phyloP scores from a whole-genome alignment of 164 flowering plant genomes.

The Umbilicus rupestris region DNA sequence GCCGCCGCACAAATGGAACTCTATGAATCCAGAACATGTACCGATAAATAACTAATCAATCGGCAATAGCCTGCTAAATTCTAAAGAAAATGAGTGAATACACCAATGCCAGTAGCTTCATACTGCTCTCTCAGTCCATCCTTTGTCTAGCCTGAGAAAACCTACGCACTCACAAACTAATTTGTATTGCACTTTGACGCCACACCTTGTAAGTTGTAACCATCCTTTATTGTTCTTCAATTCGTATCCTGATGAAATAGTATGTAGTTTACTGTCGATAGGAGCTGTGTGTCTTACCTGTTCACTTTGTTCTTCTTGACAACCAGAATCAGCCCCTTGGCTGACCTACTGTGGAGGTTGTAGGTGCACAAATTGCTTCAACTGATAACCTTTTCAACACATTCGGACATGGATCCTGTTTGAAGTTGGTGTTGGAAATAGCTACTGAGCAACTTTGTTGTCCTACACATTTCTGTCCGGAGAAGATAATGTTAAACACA shows the following conservation, averaged over 20 bases:
- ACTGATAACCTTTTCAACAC: slow-evolving; percentile 73
- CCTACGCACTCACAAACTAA: background rate
- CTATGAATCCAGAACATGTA: background rate
- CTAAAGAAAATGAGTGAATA: background rate
- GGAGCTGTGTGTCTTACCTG: background rate
- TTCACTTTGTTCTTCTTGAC: background rate
- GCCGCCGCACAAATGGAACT: background rate
- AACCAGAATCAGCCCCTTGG: slow-evolving; percentile 20
- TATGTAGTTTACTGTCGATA: background rate
- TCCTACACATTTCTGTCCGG: slow-evolving; percentile 71
- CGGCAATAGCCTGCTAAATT: background rate
- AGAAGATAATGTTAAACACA: background rate
- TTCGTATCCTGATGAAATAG: background rate
- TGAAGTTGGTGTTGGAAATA: slow-evolving; percentile 69
- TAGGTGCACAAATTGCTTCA: slow-evolving; percentile 67
- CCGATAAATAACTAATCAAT: background rate
- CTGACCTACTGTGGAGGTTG: slow-evolving; percentile 10
- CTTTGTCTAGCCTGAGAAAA: slow-evolving; percentile 5
- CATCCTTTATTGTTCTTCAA: background rate
- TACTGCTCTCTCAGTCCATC: slow-evolving; percentile 5
- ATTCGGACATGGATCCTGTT: slow-evolving; percentile 86
- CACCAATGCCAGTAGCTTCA: background rate
- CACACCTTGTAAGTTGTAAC: background rate
- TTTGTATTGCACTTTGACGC: slow-evolving; percentile 5
- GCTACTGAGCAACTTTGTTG: slow-evolving; percentile 58